Evolutionary conservation across 139 green algal species (phyloP), one percentile per base, ranked within the genome.

Genomic region (Ostreobium quekettii): DNA sequence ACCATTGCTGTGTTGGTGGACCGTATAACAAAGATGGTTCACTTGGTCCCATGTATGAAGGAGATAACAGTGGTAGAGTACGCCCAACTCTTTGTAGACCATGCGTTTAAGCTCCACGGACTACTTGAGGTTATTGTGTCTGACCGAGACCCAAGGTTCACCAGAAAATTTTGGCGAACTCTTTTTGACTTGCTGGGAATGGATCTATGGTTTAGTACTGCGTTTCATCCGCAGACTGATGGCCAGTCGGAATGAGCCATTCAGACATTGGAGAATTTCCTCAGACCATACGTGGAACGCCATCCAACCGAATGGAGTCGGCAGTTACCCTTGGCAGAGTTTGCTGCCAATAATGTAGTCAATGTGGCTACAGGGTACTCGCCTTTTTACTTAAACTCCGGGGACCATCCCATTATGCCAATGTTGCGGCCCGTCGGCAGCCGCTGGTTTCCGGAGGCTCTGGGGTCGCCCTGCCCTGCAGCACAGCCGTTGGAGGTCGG

Each of bases 171-270:
- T 28, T 88, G 71, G 75, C 30, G 58, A 46, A 22, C 48, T 7
- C 36, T 87, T 3, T 78, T 64, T 26, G 11, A 59, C 2, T n/a
- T 71, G 0, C 19, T 80, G 1, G 77, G 74, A 22, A 85, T 75
- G 1, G 64, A 76, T 4, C 62, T 80, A 1, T 48, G 33, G 1
- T 74, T 88, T 32, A 84, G 77, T 48, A 84, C 79, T 2, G 70
- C 79, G 0, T 82, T 78, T 53, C 80, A 91, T 48, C 78, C 82
- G 1, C 61, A 88, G 39, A 81, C 76, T 6, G 78, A 89, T 71
- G 85, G 83, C 4, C 85, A 89, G 32, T 89, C 80, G 11, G 86
- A 92, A 58, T 71, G 80, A 3, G 60, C 70, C 6, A 85, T 85
- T 38, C 57, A 75, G 2, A 69, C 59, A 0, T 29, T 87, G 6